Conservation (phyloP, 805 yeast species). For the Wickerhamiella sergipiensis region DNA sequence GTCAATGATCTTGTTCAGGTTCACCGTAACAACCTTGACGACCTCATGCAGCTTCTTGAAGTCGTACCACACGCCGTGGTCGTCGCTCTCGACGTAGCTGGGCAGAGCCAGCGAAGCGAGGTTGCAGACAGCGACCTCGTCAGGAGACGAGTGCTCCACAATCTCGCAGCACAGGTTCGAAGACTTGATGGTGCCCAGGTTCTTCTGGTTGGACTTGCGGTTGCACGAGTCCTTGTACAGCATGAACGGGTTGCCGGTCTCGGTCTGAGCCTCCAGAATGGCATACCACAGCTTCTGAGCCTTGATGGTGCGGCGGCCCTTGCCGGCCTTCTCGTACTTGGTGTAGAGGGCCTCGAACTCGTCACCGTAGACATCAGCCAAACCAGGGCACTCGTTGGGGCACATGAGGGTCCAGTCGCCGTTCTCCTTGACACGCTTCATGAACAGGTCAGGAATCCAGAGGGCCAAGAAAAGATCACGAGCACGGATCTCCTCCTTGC, state of each 20-base stretch:
- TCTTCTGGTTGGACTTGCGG: slow-evolving; percentile 75
- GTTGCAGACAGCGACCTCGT: slow-evolving; percentile 92
- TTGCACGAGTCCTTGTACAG: slow-evolving; percentile 89
- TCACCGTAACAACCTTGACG: slow-evolving; percentile 62
- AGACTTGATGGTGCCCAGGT: slow-evolving; percentile 82
- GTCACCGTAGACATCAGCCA: slow-evolving; percentile 70
- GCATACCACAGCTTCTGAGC: slow-evolving; percentile 90
- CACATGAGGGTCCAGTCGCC: slow-evolving; percentile 83
- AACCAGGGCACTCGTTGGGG: slow-evolving; percentile 79
- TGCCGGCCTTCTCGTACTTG: slow-evolving; percentile 57
- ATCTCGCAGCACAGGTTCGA: slow-evolving; percentile 92
- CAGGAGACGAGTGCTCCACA: slow-evolving; percentile 81
- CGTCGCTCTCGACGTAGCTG: slow-evolving; percentile 35
- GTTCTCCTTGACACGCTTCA: slow-evolving; percentile 73
- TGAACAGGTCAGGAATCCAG: slow-evolving; percentile 91
- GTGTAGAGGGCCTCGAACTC: slow-evolving; percentile 63
- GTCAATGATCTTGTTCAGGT: slow-evolving; percentile 75
- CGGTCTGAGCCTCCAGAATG: slow-evolving; percentile 83
- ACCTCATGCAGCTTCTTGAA: slow-evolving; percentile 63
- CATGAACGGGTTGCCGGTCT: slow-evolving; percentile 94
- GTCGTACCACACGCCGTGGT: slow-evolving; percentile 44
- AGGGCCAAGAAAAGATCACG: slow-evolving; percentile 85
- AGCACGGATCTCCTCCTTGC: slow-evolving; percentile 87
- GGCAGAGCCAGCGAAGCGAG: slow-evolving; percentile 87
- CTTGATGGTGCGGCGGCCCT: slow-evolving; percentile 48